Conservation (phyloP, 441 rosid species). For the Aquilaria agallochum region DNA sequence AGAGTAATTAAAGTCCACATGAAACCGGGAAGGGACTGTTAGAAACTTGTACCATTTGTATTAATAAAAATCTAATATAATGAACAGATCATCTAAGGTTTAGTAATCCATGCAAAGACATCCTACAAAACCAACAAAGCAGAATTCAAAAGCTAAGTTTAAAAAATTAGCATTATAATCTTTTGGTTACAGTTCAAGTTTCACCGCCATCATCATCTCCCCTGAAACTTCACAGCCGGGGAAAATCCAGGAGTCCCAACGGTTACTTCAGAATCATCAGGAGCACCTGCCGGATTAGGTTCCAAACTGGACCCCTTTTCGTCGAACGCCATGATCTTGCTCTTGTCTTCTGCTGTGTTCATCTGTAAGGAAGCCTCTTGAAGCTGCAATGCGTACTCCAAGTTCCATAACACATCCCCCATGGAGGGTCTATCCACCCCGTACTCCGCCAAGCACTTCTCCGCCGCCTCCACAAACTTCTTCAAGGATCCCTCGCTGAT, state of each 20-base stretch:
- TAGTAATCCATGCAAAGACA: too few relatives aligned
- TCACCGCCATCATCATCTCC: conserved; percentile 20
- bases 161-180: too few relatives aligned
- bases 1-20: too few relatives aligned
- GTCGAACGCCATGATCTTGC: conserved; percentile 17
- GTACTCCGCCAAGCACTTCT: conserved; percentile 64
- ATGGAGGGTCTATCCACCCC: conserved; percentile 63
- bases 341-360: conserved; percentile 37
- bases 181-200: too few relatives aligned
- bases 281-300: background rate
- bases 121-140: too few relatives aligned
- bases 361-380: conserved; percentile 39
- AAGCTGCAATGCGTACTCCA: conserved; percentile 61
- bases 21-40: too few relatives aligned
- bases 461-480: conserved; percentile 56
- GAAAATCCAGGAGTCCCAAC: conserved; percentile 22
- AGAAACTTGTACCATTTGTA: too few relatives aligned
- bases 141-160: too few relatives aligned
- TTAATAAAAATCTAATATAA: too few relatives aligned
- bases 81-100: too few relatives aligned
- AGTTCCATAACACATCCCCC: conserved; percentile 69
- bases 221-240: conserved; percentile 25
- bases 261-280: conserved; percentile 28
- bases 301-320: conserved; percentile 7
- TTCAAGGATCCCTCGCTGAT: conserved; percentile 37